Evolutionary conservation across 805 yeast species (phyloP).

Genomic region (Nakazawaea molendinolei): DNA sequence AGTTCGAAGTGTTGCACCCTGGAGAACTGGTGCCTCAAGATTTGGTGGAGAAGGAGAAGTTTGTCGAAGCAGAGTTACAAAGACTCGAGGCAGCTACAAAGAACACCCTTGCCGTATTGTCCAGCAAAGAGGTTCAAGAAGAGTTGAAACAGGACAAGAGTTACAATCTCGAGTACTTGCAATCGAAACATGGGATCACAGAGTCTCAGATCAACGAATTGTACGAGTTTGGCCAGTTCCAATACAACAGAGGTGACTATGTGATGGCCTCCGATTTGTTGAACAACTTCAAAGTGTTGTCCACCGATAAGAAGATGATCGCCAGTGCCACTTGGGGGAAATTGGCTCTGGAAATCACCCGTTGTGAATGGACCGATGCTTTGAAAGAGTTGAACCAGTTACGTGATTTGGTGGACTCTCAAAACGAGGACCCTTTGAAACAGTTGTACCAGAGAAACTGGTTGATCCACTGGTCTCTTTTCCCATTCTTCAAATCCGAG

Average conservation of each 20-base stretch:
- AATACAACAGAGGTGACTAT: slow-evolving; percentile 59
- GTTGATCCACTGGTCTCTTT: slow-evolving; percentile 65
- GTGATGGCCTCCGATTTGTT: slow-evolving; percentile 51
- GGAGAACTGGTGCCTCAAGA: slow-evolving; percentile 34
- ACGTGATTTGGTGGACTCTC: slow-evolving; percentile 51
- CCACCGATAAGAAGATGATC: slow-evolving; percentile 42
- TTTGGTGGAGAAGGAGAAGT: slow-evolving; percentile 30
- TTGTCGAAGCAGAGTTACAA: slow-evolving; percentile 30
- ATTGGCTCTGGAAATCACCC: slow-evolving; percentile 53
- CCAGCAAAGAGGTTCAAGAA: slow-evolving; percentile 44
- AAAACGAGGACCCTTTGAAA: slow-evolving; percentile 39
- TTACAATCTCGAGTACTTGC: slow-evolving; percentile 42
- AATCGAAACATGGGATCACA: slow-evolving; percentile 36
- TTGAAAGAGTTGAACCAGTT: slow-evolving; percentile 46
- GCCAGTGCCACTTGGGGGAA: slow-evolving; percentile 64
- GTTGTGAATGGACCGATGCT: slow-evolving; percentile 46
- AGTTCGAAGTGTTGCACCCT: slow-evolving; percentile 35
- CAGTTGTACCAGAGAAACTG: slow-evolving; percentile 61
- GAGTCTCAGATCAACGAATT: slow-evolving; percentile 43
- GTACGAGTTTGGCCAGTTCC: slow-evolving; percentile 55
- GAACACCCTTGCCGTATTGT: slow-evolving; percentile 37
- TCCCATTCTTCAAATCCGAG: slow-evolving; percentile 50
- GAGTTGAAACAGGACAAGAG: slow-evolving; percentile 48
- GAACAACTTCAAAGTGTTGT: slow-evolving; percentile 49
- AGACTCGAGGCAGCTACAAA: slow-evolving; percentile 35